Percentiles rank a stretch among this genome's conserved stretches.
Conservation (phyloP, 192 early-diverging fungal species). For the Gaertneriomyces sp. region DNA sequence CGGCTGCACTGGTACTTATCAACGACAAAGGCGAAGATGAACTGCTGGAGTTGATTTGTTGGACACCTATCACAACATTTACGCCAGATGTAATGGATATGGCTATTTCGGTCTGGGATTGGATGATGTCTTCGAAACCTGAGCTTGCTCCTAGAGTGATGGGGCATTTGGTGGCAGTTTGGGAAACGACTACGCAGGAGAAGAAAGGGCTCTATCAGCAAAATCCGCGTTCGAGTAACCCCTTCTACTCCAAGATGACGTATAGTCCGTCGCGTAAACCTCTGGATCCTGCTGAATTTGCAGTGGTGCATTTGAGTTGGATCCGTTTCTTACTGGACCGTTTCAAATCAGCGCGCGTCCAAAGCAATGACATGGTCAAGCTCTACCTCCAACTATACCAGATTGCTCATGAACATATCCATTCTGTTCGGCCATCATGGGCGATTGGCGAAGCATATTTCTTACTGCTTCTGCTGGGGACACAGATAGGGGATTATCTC, state of each 20-base stretch:
- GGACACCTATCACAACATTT: slow-evolving; percentile 81
- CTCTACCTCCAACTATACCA: slow-evolving; percentile 79
- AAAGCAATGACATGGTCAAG: slow-evolving; percentile 67
- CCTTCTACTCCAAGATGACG: slow-evolving; percentile 87
- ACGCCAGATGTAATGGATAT: slow-evolving; percentile 74
- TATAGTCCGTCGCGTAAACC: slow-evolving; percentile 87
- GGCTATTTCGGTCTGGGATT: slow-evolving; percentile 84
- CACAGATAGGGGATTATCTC: slow-evolving; percentile 69
- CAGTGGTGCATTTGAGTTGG: slow-evolving; percentile 68
- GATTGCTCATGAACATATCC: slow-evolving; percentile 57
- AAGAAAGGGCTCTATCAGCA: slow-evolving; percentile 74
- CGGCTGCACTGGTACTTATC: slow-evolving; percentile 28
- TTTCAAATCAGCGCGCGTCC: slow-evolving; percentile 77
- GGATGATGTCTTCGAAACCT: slow-evolving; percentile 75
- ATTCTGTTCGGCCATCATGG: slow-evolving; percentile 45
- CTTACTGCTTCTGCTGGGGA: slow-evolving; percentile 67
- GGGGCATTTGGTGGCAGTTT: slow-evolving; percentile 76
- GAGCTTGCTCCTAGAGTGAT: slow-evolving; percentile 73
- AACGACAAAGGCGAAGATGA: slow-evolving; percentile 58
- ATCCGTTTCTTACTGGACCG: slow-evolving; percentile 82
- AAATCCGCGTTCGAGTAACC: slow-evolving; percentile 54
- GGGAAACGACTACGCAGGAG: slow-evolving; percentile 76
- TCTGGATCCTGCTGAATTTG: not conserved
- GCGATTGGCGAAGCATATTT: slow-evolving; percentile 77
- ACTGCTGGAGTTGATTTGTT: slow-evolving; percentile 75